These are phyloP conservation scores for Eucalyptus shirleyi DNA, from an alignment of 345 rosid genomes.

Conservation along the genomic window DNA sequence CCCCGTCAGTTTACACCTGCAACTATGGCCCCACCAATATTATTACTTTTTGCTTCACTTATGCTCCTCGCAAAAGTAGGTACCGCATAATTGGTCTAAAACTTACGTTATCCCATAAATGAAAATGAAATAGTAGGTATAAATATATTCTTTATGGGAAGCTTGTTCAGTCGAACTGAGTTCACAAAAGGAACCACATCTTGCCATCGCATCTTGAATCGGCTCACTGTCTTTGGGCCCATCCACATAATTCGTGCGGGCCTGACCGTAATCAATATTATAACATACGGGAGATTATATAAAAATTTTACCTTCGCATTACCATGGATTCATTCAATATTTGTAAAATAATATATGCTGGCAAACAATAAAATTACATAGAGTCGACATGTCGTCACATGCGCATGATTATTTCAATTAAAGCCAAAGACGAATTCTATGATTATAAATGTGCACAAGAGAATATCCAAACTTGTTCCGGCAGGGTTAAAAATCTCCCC, in stretches of 20 bases:
- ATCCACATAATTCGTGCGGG: neutral
- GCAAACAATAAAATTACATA: neutral
- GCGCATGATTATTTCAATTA: neutral
- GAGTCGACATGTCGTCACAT: neutral
- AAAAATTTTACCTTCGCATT: neutral
- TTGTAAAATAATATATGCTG: neutral
- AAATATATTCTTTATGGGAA: neutral
- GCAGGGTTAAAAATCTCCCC: fast-evolving
- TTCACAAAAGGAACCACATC: neutral
- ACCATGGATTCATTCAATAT: neutral
- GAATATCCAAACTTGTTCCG: fast-evolving
- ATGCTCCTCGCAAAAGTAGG: neutral
- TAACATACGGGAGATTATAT: neutral
- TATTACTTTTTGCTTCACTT: neutral
- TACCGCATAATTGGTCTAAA: neutral
- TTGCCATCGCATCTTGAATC: neutral
- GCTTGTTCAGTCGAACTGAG: neutral
- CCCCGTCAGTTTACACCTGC: neutral
- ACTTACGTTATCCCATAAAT: neutral
- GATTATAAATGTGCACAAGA: neutral
- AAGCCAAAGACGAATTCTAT: neutral
- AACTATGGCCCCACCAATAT: neutral
- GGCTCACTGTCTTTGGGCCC: neutral
- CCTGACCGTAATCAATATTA: neutral
- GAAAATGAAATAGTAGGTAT: neutral